Base-by-base conservation (phyloP, 192 early-diverging fungal genomes). In the Mortierella hygrophila region DNA sequence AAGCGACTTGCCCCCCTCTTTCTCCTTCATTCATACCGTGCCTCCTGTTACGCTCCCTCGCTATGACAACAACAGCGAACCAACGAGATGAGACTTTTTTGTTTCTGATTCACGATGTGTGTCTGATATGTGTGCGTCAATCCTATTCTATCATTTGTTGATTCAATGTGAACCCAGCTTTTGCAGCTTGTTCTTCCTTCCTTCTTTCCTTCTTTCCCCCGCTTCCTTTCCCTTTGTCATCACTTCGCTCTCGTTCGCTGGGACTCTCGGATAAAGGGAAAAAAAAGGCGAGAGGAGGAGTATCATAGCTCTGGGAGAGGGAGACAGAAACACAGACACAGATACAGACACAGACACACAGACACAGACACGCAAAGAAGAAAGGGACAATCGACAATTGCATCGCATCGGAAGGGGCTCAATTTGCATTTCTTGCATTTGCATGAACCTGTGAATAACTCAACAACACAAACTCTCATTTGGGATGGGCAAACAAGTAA, bases 241-340 rank as follows among this genome's bases (percentile, higher is more conserved):
- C 79, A 32, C 52, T 41, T 68, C 35, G 68, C 37, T 54, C 52
- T 72, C 70, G 70, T 70, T 74, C 68, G 60, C 72, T 80, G 29
- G 68, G 57, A 52, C 72, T 55, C 72, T 80, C 79, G 70, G 71
- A 42, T n/a, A 52, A 79, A 79, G 60, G 54, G 35, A 35, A 55
- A 52, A 54, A 54, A 78, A 78, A 41, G 32, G 37, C 35, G 49
- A 72, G 49, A 37, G 57, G 41, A 65, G n/a, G 11, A 63, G 26
- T 65, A 65, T 65, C n/a, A 32, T 13, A 15, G 60, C 60, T 65
- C 9, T 20, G 3, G 18, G 49, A 52, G 4, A 52, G 49, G 49
- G 18, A 52, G 49, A 52, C 16, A 52, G 49, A 52, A 32, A 29
- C 60, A 29, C 29, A 60, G 60, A 65, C 0, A 40, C 38, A 40